These are phyloP conservation scores for Imleria badia DNA, from an alignment of 768 basidiomycete genomes.

Conservation along the genomic window DNA sequence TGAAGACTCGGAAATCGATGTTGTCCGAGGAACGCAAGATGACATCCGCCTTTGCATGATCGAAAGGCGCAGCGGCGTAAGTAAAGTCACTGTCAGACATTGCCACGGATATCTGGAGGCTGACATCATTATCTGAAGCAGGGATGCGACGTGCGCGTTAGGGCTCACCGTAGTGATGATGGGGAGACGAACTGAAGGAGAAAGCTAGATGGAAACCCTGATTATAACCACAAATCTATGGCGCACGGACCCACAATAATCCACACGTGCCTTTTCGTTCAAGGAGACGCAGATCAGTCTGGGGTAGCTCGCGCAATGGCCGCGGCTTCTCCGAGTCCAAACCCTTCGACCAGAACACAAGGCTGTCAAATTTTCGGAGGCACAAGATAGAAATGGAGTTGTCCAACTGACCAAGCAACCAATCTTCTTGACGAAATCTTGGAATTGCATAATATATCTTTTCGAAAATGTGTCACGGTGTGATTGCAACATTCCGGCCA, in stretches of 20 bases:
- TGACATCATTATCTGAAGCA: not conserved
- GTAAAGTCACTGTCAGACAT: not conserved
- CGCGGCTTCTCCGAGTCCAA: not conserved
- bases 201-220: not conserved
- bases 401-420: not conserved
- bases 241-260: not conserved
- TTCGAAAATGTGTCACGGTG: too few relatives aligned
- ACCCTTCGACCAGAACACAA: not conserved
- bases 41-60: constrained; percentile 24
- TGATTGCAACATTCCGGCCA: too few relatives aligned
- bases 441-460: too few relatives aligned
- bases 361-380: not conserved
- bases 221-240: too few relatives aligned
- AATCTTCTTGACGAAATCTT: too few relatives aligned
- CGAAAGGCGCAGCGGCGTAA: constrained; percentile 20
- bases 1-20: too few relatives aligned
- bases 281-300: not conserved
- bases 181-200: not conserved
- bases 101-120: not conserved
- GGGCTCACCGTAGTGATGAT: not conserved
- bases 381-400: not conserved
- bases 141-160: not conserved
- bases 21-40: constrained; percentile 17
- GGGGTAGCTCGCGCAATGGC: not conserved
- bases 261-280: not conserved